Base-by-base conservation (phyloP, 768 basidiomycete genomes). In the Piloderma croceum region DNA sequence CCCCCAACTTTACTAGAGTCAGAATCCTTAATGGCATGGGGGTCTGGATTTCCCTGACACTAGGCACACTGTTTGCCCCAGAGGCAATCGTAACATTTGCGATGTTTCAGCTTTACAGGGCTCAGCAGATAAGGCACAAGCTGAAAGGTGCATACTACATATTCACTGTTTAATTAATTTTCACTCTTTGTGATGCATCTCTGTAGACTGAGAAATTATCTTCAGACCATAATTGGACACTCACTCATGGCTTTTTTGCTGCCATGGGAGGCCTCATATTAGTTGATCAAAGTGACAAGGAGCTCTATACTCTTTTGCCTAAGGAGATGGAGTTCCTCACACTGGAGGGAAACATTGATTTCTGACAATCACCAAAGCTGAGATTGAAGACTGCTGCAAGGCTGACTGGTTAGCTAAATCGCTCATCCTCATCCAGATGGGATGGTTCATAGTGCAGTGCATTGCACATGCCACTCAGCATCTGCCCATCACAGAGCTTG, bases 181-280 rank as follows among this genome's bases (percentile, higher is more conserved):
- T 20, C n/a, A 4, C 18, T n/a, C n/a, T n/a, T n/a, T n/a, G n/a
- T n/a, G n/a, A n/a, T n/a, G n/a, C n/a, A n/a, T n/a, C n/a, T n/a
- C n/a, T n/a, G n/a, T n/a, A n/a, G n/a, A n/a, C n/a, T n/a, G n/a
- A n/a, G n/a, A n/a, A n/a, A n/a, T n/a, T 29, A 20, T 11, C 52
- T 52, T 27, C 15, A 38, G 25, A 27, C 19, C 23, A 34, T 19
- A 29, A 15, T 7, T 55, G 53, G 50, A 51, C 58, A 2, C 31
- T 46, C 15, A 46, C 51, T 3, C 58, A 60, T 20, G 53, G 40
- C 3, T 51, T 50, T 31, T 60, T 58, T 37, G 47, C 49, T 9
- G 34, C 39, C n/a, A 63, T 61, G 60, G 60, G 60, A 5, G 61
- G 61, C 2, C 60, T 61, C 40, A 46, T 51, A n/a, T n/a, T n/a